Percentiles rank a stretch among this genome's conserved stretches.
Evolutionary conservation across 2,329 filamentous ascomycete species (phyloP).

Genomic region (Xylogone sp.): DNA sequence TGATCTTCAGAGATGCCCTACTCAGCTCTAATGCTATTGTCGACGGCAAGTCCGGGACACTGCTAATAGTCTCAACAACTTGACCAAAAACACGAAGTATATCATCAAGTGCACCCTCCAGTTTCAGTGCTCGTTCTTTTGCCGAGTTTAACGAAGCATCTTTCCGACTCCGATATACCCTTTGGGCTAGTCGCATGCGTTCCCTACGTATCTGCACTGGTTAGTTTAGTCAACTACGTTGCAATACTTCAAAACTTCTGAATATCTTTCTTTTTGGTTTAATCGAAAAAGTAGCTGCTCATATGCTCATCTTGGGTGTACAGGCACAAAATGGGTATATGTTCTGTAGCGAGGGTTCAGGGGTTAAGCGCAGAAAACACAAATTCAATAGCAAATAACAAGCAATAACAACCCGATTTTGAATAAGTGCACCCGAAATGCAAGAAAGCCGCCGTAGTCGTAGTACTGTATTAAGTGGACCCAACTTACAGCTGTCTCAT

Average conservation of each 20-base stretch:
- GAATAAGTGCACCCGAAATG: no score
- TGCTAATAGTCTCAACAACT: not conserved
- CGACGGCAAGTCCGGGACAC: not conserved
- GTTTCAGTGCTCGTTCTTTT: not conserved
- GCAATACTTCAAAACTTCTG: not conserved
- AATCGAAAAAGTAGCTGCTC: no score
- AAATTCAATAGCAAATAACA: no score
- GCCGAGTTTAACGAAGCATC: not conserved
- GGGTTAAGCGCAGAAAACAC: no score
- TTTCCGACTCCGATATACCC: conserved; percentile 4
- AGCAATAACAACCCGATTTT: no score
- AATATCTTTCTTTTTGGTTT: not conserved
- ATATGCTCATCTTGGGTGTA: no score
- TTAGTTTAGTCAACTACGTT: not conserved
- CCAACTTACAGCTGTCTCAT: no score
- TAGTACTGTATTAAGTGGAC: no score
- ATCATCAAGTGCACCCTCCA: not conserved
- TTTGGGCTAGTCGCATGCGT: conserved; percentile 2
- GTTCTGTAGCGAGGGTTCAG: no score
- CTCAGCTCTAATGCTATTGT: conserved; percentile 1
- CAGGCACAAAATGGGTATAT: no score
- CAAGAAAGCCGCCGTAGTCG: no score
- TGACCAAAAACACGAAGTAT: not conserved
- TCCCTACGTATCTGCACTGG: conserved; percentile 1
- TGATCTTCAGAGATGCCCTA: conserved; percentile 1